Evolutionary conservation across 441 rosid genomes (phyloP).

Genomic region (Raphanus hybrid): DNA sequence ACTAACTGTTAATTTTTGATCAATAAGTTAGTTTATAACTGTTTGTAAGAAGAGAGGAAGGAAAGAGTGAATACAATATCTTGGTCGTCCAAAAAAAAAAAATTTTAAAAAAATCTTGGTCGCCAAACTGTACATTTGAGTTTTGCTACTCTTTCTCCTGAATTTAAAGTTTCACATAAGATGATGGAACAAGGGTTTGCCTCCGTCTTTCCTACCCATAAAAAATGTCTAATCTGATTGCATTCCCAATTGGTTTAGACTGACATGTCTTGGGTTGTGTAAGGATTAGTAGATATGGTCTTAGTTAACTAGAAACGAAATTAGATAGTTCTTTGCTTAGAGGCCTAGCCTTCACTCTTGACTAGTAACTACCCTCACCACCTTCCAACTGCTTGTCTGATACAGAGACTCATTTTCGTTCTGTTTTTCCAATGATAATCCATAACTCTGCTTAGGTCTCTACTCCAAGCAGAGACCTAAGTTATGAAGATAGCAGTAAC

Average conservation of each 20-base stretch:
- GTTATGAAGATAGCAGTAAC: neutral
- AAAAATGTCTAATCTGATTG: neutral
- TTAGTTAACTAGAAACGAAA: neutral
- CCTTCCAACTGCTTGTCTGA: neutral
- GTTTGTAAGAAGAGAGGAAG: slow-evolving; percentile 21
- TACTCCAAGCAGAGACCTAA: neutral
- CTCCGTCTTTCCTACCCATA: neutral
- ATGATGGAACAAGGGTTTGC: slow-evolving; percentile 3
- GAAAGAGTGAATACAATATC: slow-evolving; percentile 1
- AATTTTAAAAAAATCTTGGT: too few relatives aligned
- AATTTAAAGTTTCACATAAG: slow-evolving; percentile 2
- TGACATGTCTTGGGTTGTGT: neutral
- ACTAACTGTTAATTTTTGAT: slow-evolving; percentile 7
- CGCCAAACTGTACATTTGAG: slow-evolving; percentile 31
- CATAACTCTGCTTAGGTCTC: neutral
- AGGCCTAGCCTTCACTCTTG: neutral
- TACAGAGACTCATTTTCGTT: neutral
- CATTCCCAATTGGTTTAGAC: neutral
- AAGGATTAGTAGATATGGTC: neutral
- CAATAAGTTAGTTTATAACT: slow-evolving; percentile 1
- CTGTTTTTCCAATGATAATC: neutral
- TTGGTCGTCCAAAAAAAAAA: neutral
- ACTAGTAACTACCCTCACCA: neutral
- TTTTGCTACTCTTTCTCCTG: slow-evolving; percentile 3
- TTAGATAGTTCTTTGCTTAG: neutral